These are phyloP conservation scores for Bipolaris zeicola DNA, from an alignment of 2,329 filamentous ascomycete species.

Conservation along the genomic window DNA sequence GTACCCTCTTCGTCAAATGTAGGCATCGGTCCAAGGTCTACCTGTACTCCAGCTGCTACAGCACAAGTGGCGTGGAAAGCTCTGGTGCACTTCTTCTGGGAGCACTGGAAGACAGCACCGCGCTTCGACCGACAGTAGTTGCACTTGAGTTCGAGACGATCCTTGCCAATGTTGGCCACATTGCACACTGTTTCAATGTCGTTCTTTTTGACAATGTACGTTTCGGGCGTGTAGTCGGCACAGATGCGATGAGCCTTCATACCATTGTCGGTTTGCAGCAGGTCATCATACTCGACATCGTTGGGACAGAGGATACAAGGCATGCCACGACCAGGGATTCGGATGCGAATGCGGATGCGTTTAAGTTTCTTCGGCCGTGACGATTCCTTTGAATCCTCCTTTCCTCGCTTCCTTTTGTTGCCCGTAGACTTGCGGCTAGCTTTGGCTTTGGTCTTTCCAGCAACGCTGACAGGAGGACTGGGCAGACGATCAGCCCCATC, in stretches of 20 bases:
- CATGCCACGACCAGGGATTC: constrained; percentile 72
- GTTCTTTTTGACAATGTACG: constrained; percentile 74
- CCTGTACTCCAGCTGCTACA: constrained; percentile 85
- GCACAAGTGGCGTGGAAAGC: constrained; percentile 97
- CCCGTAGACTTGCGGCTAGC: constrained; percentile 75
- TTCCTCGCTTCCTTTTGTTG: constrained; percentile 54
- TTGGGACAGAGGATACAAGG: constrained; percentile 94
- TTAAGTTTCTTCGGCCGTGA: constrained; percentile 73
- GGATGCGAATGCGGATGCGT: constrained; percentile 72
- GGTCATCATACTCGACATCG: constrained; percentile 77
- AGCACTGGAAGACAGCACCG: constrained; percentile 97
- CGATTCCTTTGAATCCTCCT: constrained; percentile 49
- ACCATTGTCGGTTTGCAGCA: constrained; percentile 88
- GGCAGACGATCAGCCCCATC: constrained; percentile 68
- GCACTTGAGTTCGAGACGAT: constrained; percentile 88
- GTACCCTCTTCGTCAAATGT: constrained; percentile 89
- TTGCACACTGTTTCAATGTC: constrained; percentile 76
- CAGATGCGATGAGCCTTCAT: constrained; percentile 87
- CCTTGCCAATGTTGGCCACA: constrained; percentile 80
- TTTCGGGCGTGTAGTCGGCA: constrained; percentile 90
- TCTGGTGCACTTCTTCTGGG: constrained; percentile 88
- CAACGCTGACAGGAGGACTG: constrained; percentile 77
- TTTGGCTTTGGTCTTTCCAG: constrained; percentile 71
- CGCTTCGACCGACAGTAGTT: constrained; percentile 92
- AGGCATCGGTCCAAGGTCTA: constrained; percentile 84